These are phyloP conservation scores for Penicillium samsonianum DNA, from an alignment of 495 filamentous ascomycete genomes.

Conservation along the genomic window DNA sequence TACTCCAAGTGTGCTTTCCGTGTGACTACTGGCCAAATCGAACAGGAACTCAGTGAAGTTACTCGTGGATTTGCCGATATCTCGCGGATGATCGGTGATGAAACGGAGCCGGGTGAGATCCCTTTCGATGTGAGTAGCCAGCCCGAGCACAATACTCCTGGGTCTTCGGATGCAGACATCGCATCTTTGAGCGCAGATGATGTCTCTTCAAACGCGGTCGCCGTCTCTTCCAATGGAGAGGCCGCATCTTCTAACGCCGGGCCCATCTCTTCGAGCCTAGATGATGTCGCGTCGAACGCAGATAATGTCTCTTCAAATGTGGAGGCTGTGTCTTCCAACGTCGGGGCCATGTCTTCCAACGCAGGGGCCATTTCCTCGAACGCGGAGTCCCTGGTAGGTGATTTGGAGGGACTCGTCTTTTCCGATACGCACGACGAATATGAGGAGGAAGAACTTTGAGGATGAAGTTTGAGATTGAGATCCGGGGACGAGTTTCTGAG, in stretches of 20 bases:
- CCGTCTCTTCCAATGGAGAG: not conserved
- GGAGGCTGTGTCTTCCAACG: not conserved
- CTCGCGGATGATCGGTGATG: not conserved
- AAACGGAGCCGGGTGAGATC: not conserved
- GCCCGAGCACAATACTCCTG: not conserved
- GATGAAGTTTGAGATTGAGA: not conserved
- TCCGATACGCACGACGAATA: not conserved
- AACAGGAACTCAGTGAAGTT: slow-evolving; percentile 46
- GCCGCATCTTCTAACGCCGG: not conserved
- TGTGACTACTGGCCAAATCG: slow-evolving; percentile 30
- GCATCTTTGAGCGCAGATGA: not conserved
- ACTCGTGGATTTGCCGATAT: slow-evolving; percentile 49
- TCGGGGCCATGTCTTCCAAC: not conserved
- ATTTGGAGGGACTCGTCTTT: not conserved
- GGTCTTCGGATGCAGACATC: not conserved
- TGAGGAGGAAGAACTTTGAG: not conserved
- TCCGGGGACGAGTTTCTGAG: not conserved
- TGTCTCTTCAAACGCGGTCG: not conserved
- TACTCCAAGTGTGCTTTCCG: slow-evolving; percentile 45
- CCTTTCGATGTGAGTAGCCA: slow-evolving; percentile 1
- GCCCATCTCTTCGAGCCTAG: not conserved
- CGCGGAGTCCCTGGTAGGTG: not conserved
- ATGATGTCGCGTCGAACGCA: not conserved
- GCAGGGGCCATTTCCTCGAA: not conserved
- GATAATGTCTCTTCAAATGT: not conserved